Evolutionary conservation across 2,329 filamentous ascomycete species (phyloP), one percentile per base, ranked within the genome.

Genomic region (Bipolaris victoriae): DNA sequence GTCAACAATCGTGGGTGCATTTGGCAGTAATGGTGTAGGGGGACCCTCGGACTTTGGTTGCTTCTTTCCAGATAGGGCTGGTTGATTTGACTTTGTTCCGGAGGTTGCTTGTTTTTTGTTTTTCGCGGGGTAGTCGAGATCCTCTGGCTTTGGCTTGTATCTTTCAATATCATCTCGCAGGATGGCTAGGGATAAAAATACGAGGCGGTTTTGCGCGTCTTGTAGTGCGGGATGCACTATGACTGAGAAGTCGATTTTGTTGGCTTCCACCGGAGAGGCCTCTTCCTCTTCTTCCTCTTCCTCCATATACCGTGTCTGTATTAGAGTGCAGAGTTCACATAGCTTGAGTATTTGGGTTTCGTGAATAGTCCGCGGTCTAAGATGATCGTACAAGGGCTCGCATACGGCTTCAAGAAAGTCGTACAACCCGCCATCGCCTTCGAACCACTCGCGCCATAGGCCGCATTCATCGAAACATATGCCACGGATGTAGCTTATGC

Each of bases 391-490:
- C 26, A 90, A 78, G 2, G 87, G 87, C 70, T 90, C 87, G 69
- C 86, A 88, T 45, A 90, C 79, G 16, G 85, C 83, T 70, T 90
- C 87, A 1, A 90, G 77, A 61, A 88, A 90, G 57, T 89, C 85
- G 66, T 89, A 87, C 6, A 88, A 71, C 2, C 83, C 85, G 24
- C 81, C 83, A 57, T 88, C 84, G 3, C 83, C 85, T 58, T 86
- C 83, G 59, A 89, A 88, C 86, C 86, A 88, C 69, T 88, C 84
- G 4, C 80, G 80, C 86, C 86, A 90, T 7, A 90, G 76, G 51
- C 88, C 86, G 68, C 86, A 87, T 69, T 90, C 87, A 62, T 90
- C 87, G 52, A 87, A 76, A 62, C 87, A 89, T 15, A 89, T 83
- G 3, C 85, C 85, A 49, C 86, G 84, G 52, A 88, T 82, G 64